Evolutionary conservation across 2,329 filamentous ascomycete genomes (phyloP).

Genomic region (Aspergillus aculeatinus): DNA sequence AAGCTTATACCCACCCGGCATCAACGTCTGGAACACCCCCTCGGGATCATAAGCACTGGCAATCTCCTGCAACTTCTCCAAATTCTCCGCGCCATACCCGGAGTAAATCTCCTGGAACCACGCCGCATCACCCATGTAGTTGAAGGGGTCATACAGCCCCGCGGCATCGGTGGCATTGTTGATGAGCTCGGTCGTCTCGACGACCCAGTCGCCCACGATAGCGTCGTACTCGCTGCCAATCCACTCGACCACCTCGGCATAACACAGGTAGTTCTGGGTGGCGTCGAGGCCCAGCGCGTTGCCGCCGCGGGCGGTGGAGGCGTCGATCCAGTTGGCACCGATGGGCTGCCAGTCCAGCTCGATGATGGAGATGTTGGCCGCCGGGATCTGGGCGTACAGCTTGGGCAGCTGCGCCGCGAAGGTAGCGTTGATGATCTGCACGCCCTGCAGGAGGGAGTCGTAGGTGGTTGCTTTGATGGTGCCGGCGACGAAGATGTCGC

Average conservation of each 20-base stretch:
- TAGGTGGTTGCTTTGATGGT: slow-evolving; percentile 32
- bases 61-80: slow-evolving; percentile 29
- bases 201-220: slow-evolving; percentile 34
- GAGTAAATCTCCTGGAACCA: slow-evolving; percentile 38
- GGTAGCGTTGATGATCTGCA: slow-evolving; percentile 41
- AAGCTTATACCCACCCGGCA: slow-evolving; percentile 43
- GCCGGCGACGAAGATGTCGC: slow-evolving; percentile 39
- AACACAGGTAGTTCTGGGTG: slow-evolving; percentile 42
- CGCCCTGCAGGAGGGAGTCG: slow-evolving; percentile 36
- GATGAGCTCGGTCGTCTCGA: slow-evolving; percentile 31
- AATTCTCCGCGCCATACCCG: slow-evolving; percentile 37
- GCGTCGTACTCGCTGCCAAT: slow-evolving; percentile 28
- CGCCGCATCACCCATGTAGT: slow-evolving; percentile 37
- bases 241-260: slow-evolving; percentile 39
- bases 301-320: slow-evolving; percentile 25
- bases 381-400: slow-evolving; percentile 35
- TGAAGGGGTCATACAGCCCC: slow-evolving; percentile 31
- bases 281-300: slow-evolving; percentile 29
- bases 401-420: slow-evolving; percentile 42
- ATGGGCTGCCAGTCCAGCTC: slow-evolving; percentile 42
- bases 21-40: slow-evolving; percentile 38
- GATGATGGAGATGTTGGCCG: slow-evolving; percentile 42
- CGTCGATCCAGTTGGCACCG: slow-evolving; percentile 37
- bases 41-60: slow-evolving; percentile 40
- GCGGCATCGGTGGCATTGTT: slow-evolving; percentile 28